These are phyloP conservation scores for Starmerella floricola DNA, from an alignment of 805 yeast species.

Conservation along the genomic window DNA sequence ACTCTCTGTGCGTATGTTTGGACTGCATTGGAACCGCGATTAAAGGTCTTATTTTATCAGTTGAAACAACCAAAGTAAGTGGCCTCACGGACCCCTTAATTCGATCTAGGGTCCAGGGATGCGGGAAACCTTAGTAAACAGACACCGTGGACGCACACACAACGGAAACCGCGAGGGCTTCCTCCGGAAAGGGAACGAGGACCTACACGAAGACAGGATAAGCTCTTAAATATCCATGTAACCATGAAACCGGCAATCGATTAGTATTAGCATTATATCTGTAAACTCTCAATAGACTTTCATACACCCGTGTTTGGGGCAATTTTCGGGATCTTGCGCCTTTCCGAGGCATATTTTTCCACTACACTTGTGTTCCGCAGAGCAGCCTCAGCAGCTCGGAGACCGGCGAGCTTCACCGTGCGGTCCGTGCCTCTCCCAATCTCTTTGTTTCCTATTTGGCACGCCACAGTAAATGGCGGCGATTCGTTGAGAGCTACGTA, in stretches of 20 bases:
- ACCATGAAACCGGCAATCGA: no score
- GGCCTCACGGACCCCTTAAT: no score
- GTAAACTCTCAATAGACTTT: no score
- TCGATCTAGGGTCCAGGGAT: no score
- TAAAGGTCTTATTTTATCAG: background rate
- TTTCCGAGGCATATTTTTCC: constrained; percentile 48
- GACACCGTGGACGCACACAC: no score
- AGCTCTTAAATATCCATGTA: no score
- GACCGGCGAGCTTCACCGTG: constrained; percentile 64
- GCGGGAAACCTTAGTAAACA: no score
- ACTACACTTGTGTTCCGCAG: constrained; percentile 44
- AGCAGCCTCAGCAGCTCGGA: constrained; percentile 75
- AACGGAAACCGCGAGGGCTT: no score
- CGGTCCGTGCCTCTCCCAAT: constrained; percentile 65
- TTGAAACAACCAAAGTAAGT: constrained; percentile 25
- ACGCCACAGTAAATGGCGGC: constrained; percentile 50
- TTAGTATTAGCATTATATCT: no score
- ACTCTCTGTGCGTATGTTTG: constrained; percentile 1
- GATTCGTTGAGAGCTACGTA: constrained; percentile 37
- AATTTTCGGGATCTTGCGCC: constrained; percentile 32
- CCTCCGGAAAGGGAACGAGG: no score
- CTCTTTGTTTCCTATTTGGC: constrained; percentile 49
- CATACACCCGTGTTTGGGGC: constrained; percentile 29
- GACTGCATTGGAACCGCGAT: background rate
- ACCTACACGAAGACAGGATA: no score